Conservation (phyloP, 805 yeast genomes). For the Danielia oregonensis region DNA sequence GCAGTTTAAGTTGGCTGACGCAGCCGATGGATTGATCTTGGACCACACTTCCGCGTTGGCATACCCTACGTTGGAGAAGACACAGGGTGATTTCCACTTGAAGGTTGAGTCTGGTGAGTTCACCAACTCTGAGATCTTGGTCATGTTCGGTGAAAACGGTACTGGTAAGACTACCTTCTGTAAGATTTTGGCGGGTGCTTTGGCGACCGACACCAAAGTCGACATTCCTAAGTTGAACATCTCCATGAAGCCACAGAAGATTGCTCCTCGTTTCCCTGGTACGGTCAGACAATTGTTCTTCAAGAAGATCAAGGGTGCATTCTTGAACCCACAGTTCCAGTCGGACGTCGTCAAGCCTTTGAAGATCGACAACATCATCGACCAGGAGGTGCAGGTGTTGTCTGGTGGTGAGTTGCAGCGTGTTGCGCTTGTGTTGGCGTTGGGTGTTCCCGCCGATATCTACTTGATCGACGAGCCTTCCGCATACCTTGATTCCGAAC, state of each 20-base stretch:
- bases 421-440: slow-evolving; percentile 93
- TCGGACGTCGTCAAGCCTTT: slow-evolving; percentile 97
- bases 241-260: slow-evolving; percentile 98
- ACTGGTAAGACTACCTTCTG: slow-evolving; percentile 99
- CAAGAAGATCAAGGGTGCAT: slow-evolving; percentile 92
- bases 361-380: slow-evolving; percentile 88
- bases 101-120: slow-evolving; percentile 82
- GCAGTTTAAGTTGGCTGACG: slow-evolving; percentile 90
- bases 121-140: slow-evolving; percentile 93
- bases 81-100: slow-evolving; percentile 94
- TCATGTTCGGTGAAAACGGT: slow-evolving; percentile 99
- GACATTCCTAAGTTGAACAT: slow-evolving; percentile 86
- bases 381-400: slow-evolving; percentile 94
- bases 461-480: slow-evolving; percentile 98
- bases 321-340: slow-evolving; percentile 95
- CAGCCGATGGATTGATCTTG: slow-evolving; percentile 67
- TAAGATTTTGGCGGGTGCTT: slow-evolving; percentile 89
- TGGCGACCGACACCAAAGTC: slow-evolving; percentile 77
- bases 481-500: slow-evolving; percentile 98
- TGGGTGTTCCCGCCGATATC: slow-evolving; percentile 94
- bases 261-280: slow-evolving; percentile 98
- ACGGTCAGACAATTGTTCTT: slow-evolving; percentile 96
- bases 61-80: slow-evolving; percentile 82
- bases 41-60: slow-evolving; percentile 77
- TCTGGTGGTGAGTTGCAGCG: slow-evolving; percentile 99